Conservation (phyloP, 148 eudicot species). For the Salicornia ramosissima region DNA sequence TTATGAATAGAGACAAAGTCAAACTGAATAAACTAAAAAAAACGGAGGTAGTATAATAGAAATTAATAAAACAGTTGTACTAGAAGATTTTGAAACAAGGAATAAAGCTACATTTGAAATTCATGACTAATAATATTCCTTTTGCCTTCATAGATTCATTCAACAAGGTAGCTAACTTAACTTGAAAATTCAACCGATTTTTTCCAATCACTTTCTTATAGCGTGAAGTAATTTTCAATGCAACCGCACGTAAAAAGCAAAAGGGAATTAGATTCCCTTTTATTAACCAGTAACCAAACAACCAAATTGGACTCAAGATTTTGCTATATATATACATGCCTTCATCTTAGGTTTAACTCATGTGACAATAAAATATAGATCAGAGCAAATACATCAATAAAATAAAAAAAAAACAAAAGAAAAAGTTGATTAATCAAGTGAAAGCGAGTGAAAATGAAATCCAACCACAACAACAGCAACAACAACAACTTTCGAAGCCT, state of each 20-base stretch:
- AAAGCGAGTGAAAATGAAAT: too few species aligned
- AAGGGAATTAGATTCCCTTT: slow-evolving; percentile 18
- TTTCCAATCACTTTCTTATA: background rate
- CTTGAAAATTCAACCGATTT: background rate
- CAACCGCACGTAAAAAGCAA: background rate
- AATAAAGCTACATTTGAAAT: background rate
- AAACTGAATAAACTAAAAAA: too few species aligned
- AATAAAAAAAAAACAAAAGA: too few species aligned
- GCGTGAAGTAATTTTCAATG: background rate
- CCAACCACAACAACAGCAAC: too few species aligned
- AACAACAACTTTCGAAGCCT: background rate
- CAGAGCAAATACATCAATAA: too few species aligned
- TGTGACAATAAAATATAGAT: background rate
- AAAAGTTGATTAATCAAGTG: too few species aligned
- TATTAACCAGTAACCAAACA: background rate
- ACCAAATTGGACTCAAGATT: background rate
- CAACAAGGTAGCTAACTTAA: background rate
- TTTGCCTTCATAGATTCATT: background rate
- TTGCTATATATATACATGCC: background rate
- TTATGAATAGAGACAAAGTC: too few species aligned
- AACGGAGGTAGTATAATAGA: too few species aligned
- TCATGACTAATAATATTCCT: background rate
- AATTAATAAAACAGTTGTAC: too few species aligned
- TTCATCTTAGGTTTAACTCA: background rate
- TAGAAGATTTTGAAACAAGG: background rate